Conservation (phyloP, 2,329 filamentous ascomycete species). For the Hypoxylon sp. region DNA sequence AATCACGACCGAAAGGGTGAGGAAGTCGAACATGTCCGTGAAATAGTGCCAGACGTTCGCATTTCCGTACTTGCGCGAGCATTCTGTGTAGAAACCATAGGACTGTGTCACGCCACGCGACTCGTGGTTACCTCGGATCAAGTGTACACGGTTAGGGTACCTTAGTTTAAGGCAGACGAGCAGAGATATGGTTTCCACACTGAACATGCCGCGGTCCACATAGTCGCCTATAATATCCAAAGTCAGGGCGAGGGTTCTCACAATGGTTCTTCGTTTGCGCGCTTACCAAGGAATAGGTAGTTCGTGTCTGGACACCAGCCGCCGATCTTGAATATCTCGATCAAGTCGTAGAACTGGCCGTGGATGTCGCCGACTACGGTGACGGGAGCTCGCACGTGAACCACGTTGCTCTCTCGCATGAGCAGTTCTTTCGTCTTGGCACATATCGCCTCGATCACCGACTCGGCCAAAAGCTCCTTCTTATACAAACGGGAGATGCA, state of each 20-base stretch:
- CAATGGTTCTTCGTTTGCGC: slow-evolving; percentile 12
- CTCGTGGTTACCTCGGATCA: slow-evolving; percentile 98
- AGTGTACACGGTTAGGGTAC: slow-evolving; percentile 94
- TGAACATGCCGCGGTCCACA: slow-evolving; percentile 98
- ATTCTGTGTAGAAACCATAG: slow-evolving; percentile 99
- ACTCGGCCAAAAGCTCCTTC: slow-evolving; percentile 96
- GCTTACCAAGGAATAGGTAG: slow-evolving; percentile 91
- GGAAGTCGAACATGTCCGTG: slow-evolving; percentile 99
- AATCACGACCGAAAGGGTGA: slow-evolving; percentile 96
- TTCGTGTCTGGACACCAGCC: slow-evolving; percentile 98
- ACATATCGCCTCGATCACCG: slow-evolving; percentile 98
- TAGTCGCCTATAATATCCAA: slow-evolving; percentile 79
- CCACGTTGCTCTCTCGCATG: slow-evolving; percentile 99
- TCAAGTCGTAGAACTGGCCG: slow-evolving; percentile 98
- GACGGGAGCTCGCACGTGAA: slow-evolving; percentile 94
- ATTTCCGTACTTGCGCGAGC: slow-evolving; percentile 97
- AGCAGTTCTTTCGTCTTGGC: slow-evolving; percentile 98
- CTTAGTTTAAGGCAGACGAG: slow-evolving; percentile 97
- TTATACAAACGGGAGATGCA: slow-evolving; percentile 97
- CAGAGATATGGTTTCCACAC: slow-evolving; percentile 97
- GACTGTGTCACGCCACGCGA: slow-evolving; percentile 98
- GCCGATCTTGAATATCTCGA: slow-evolving; percentile 99
- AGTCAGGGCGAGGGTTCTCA: slow-evolving; percentile 15
- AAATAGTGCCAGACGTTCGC: slow-evolving; percentile 99
- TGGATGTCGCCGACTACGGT: slow-evolving; percentile 99